Conservation (phyloP, 805 yeast genomes). For the Myxozyma mucilagina region DNA sequence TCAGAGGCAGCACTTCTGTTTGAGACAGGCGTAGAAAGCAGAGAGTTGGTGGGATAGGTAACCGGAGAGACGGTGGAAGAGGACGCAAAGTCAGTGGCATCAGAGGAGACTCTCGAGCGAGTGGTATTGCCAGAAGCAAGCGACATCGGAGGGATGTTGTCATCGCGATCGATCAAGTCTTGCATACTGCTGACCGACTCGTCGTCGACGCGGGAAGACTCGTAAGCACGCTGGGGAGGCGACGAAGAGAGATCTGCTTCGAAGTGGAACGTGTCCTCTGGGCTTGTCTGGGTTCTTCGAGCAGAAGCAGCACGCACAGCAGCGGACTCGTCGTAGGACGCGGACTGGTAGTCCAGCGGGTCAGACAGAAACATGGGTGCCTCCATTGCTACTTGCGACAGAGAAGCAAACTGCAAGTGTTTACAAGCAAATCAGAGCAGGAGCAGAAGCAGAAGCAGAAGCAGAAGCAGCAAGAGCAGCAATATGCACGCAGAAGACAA, state of each 20-base stretch:
- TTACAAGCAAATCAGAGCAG: neutral
- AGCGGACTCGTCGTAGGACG: constrained; percentile 1
- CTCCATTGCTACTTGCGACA: constrained; percentile 4
- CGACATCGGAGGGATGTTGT: neutral
- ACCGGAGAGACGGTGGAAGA: neutral
- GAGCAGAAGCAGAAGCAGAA: constrained; percentile 4
- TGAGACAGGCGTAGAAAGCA: constrained; percentile 23
- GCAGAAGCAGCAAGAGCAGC: neutral
- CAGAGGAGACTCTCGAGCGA: neutral
- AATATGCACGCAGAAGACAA: neutral
- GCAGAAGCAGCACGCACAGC: neutral
- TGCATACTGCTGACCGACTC: neutral
- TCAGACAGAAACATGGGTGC: constrained; percentile 13
- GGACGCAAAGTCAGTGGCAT: neutral
- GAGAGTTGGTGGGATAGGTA: constrained; percentile 7
- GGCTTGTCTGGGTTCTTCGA: neutral
- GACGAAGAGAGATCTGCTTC: constrained; percentile 10
- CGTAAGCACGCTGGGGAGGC: constrained; percentile 4
- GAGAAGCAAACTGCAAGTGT: neutral
- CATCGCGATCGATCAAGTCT: neutral
- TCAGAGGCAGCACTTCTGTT: constrained; percentile 17
- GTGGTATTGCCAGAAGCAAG: neutral
- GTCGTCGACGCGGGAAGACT: neutral
- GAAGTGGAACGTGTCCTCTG: neutral
- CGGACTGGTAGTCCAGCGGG: constrained; percentile 19